Base-by-base conservation (phyloP, 2,329 filamentous ascomycete species). In the Calonectria hawksworthii region DNA sequence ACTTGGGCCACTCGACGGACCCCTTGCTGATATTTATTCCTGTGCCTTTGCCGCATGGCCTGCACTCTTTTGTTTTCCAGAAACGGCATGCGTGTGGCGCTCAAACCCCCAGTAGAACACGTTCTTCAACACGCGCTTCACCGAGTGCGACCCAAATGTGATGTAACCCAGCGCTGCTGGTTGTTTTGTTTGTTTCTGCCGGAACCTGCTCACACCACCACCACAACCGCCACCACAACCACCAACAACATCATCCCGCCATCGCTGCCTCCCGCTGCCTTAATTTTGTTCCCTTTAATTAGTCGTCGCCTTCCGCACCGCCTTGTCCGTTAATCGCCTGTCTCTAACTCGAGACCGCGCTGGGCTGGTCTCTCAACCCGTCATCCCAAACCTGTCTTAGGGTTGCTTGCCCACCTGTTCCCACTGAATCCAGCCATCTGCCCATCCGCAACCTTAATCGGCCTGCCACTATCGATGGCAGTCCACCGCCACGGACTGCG, bases 161-260 rank as follows among this genome's bases (percentile, higher is more conserved):
- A 63, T 61, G 67, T 70, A 70, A 70, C 52, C 67, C 52, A 28
- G 41, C 47, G n/a, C 52, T 26, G 54, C 50, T 30, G 44, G 26
- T 41, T 61, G 64, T 54, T 41, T 63, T 52, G 51, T 51, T 56
- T 63, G 59, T 23, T 61, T 52, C 54, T 51, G 16, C 44, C 44
- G 38, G 23, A 64, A 36, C 65, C 26, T 23, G 50, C 26, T n/a
- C 30, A n/a, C 51, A 36, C 36, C 38, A 51, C 51, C 23, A 32
- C 30, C 30, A 32, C 30, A 4, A 32, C 30, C 30, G 8, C 38
- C 52, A 28, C 38, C 61, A 65, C 38, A 38, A 47, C 61, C 54
- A 32, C 26, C 51, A 28, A 10, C 44, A 44, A 8, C 18, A 36
- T 54, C 54, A 63, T 54, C 32, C 70, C 36, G 34, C n/a, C 38